Conservation (phyloP, 192 early-diverging fungal species). For the Kickxella alabastrina region DNA sequence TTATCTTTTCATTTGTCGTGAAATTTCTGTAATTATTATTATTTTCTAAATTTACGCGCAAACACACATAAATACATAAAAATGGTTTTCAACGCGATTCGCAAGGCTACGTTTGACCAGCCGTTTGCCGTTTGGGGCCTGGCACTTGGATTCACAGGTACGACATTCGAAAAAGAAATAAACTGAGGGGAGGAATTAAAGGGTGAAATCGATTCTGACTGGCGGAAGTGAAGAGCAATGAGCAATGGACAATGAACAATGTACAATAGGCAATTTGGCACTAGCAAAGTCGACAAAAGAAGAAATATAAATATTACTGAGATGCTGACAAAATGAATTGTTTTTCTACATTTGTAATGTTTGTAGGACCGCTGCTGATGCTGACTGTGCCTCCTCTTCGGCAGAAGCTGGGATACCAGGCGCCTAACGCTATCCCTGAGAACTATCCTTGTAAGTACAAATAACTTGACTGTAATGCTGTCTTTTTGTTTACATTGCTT, state of each 20-base stretch:
- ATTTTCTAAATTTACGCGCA: too few relatives aligned
- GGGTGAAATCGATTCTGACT: too few relatives aligned
- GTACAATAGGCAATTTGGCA: too few relatives aligned
- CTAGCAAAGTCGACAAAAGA: too few relatives aligned
- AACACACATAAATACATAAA: too few relatives aligned
- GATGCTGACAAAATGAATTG: too few relatives aligned
- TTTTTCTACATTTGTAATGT: neutral
- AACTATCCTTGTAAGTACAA: conserved; percentile 41
- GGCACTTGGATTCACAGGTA: conserved; percentile 43
- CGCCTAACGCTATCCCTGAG: conserved; percentile 25
- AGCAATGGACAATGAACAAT: neutral
- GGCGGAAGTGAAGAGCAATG: neutral
- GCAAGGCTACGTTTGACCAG: conserved; percentile 38
- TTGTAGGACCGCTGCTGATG: conserved; percentile 38
- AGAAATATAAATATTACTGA: too few relatives aligned
- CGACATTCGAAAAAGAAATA: too few relatives aligned
- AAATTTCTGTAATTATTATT: too few relatives aligned
- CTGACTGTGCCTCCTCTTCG: conserved; percentile 35
- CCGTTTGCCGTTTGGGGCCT: conserved; percentile 49
- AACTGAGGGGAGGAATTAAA: too few relatives aligned
- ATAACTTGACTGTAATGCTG: neutral
- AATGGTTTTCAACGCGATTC: conserved; percentile 40
- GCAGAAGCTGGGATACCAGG: conserved; percentile 20
- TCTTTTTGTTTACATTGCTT: too few relatives aligned
- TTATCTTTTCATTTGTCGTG: too few relatives aligned